A percentile compares a stretch with the other conserved stretches of the same genome.
Evolutionary conservation across 805 yeast genomes (phyloP).

Genomic region (Komagataella ulmi): DNA sequence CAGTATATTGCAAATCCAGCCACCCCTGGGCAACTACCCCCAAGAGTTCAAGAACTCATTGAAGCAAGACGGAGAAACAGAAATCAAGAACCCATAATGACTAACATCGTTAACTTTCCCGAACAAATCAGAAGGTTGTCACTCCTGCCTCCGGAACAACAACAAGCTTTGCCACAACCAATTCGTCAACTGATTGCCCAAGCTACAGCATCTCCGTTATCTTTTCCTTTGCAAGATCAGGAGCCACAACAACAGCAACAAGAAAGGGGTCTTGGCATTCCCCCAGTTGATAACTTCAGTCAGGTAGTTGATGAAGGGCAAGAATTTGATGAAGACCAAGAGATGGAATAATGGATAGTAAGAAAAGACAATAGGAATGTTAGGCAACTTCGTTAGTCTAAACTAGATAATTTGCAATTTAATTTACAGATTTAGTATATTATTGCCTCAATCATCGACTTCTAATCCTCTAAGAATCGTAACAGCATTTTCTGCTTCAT

Average conservation of each 20-base stretch:
- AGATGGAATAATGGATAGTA: not conserved
- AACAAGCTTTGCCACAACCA: not conserved
- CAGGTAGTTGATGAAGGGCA: not conserved
- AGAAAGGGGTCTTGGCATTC: not conserved
- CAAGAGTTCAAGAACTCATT: not conserved
- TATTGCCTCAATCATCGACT: not conserved
- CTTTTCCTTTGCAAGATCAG: not conserved
- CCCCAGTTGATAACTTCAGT: not conserved
- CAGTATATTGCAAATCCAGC: not conserved
- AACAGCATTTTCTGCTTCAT: constrained; percentile 39
- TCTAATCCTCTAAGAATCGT: not conserved
- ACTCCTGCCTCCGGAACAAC: not conserved
- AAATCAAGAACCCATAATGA: not conserved
- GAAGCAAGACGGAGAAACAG: not conserved
- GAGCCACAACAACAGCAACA: not conserved
- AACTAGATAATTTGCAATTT: not conserved
- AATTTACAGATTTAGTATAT: not conserved
- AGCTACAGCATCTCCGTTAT: not conserved
- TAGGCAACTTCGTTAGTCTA: not conserved
- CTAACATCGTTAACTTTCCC: not conserved
- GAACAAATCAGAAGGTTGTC: not conserved
- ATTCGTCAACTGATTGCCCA: not conserved
- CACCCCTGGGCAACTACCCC: not conserved
- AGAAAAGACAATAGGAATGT: not conserved
- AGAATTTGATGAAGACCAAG: not conserved